Evolutionary conservation across 1,284 basidiomycete species (phyloP), one percentile per base, ranked within the genome.

Genomic region (Meripilus lineatus): DNA sequence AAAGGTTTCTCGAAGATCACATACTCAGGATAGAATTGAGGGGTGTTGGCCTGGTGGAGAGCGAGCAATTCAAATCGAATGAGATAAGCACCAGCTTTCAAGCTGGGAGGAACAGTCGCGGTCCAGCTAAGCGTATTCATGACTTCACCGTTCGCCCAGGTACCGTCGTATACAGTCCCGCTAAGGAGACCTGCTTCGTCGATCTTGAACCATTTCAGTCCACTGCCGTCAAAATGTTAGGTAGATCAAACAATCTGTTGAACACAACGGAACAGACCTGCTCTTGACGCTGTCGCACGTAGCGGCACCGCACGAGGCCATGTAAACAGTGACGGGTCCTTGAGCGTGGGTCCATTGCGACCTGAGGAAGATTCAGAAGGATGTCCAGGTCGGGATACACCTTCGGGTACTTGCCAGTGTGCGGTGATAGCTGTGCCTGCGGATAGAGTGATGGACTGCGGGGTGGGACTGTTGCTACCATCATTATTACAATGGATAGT

Each of bases 1-100:
- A 14, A 10, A 7, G 7, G 20, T 7, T 10, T 7, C 36, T 7
- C 5, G 8, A 41, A 10, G 30, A 10, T 17, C 23, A 38, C 42
- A 4, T 37, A 77, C 60, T 77, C 75, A 17, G 75, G 72, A 56
- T 79, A 78, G 56, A 76, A 63, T 71, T 75, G 74, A 67, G 41
- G 41, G 69, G 37, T 39, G 24, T 20, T 32, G 36, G 32, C 22
- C 32, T 37, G 37, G 58, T 77, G 74, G 21, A 76, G 63, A 23
- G 75, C 74, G 48, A 77, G 75, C 17, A 74, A 74, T 57, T 78
- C 75, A 53, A 74, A 74, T 35, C 75, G 72, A 54, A 78, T 72
- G 45, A 78, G 60, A 57, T 77, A 77, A 50, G 66, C 63, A 30
- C 75, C 75, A 32, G 61, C 67, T 10, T 74, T 72, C 23, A 77